Percentiles rank a stretch among this genome's conserved stretches.
phyloP scores from a whole-genome alignment of 768 basidiomycete species.

The Vararia minispora region DNA sequence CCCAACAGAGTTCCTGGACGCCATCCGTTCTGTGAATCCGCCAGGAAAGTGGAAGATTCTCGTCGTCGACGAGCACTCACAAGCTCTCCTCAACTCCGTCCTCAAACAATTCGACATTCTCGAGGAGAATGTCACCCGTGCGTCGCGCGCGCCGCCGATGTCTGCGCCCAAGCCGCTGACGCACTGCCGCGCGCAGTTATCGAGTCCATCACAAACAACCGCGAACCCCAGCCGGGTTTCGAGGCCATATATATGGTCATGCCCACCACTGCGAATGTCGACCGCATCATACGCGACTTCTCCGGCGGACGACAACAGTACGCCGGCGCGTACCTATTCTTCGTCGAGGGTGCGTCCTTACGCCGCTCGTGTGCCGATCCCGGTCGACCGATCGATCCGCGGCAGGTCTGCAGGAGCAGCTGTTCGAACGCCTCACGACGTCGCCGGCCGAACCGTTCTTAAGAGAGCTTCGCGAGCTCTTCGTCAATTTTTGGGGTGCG shows the following conservation, averaged over 20 bases:
- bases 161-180: neutral
- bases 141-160: constrained; percentile 24
- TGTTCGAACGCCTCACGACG: constrained; percentile 65
- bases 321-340: constrained; percentile 82
- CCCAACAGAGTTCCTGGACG: constrained; percentile 68
- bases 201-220: constrained; percentile 75
- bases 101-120: constrained; percentile 91
- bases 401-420: constrained; percentile 62
- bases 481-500: constrained; percentile 89
- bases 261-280: constrained; percentile 90
- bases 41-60: constrained; percentile 93
- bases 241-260: constrained; percentile 93
- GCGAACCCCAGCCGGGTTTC: constrained; percentile 74
- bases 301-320: constrained; percentile 54
- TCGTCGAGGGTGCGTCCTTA: constrained; percentile 64
- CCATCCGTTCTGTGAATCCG: constrained; percentile 79
- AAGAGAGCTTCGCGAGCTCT: constrained; percentile 74
- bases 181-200: constrained; percentile 48
- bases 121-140: constrained; percentile 93
- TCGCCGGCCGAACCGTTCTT: constrained; percentile 72
- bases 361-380: neutral
- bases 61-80: constrained; percentile 89
- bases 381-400: constrained; percentile 1
- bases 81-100: constrained; percentile 72
- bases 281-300: constrained; percentile 85